phyloP scores from a whole-genome alignment of 1,139 yeast genomes.

The Nakaseomyces nivariensis region DNA sequence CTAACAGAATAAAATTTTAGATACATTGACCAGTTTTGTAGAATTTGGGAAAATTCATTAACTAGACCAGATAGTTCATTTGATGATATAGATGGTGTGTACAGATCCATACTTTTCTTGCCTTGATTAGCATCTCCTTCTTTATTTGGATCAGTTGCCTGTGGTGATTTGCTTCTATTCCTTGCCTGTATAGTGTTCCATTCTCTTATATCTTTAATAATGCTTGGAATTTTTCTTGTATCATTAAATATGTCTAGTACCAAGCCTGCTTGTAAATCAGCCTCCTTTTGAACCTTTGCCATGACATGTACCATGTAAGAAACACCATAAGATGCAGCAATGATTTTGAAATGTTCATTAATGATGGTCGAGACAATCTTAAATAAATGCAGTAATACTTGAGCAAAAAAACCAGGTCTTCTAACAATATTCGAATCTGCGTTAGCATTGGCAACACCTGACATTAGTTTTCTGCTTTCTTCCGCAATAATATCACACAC shows the following conservation, averaged over 20 bases:
- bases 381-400: constrained; percentile 63
- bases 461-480: constrained; percentile 46
- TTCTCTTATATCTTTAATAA: constrained; percentile 41
- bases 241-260: constrained; percentile 66
- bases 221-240: constrained; percentile 40
- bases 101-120: constrained; percentile 15
- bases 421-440: constrained; percentile 4
- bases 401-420: constrained; percentile 43
- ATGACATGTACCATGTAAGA: constrained; percentile 59
- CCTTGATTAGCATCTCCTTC: background rate
- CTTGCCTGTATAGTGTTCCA: constrained; percentile 9
- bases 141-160: background rate
- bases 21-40: constrained; percentile 83
- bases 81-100: constrained; percentile 31
- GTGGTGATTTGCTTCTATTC: background rate
- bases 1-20: constrained; percentile 62
- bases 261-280: constrained; percentile 83
- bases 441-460: constrained; percentile 27
- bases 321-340: constrained; percentile 59
- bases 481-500: constrained; percentile 78
- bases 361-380: constrained; percentile 80
- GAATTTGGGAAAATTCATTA: constrained; percentile 61
- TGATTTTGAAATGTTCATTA: constrained; percentile 75
- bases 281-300: constrained; percentile 68
- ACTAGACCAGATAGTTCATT: constrained; percentile 48